Conservation (phyloP, 2,329 filamentous ascomycete genomes). For the Annulohypoxylon truncatum region DNA sequence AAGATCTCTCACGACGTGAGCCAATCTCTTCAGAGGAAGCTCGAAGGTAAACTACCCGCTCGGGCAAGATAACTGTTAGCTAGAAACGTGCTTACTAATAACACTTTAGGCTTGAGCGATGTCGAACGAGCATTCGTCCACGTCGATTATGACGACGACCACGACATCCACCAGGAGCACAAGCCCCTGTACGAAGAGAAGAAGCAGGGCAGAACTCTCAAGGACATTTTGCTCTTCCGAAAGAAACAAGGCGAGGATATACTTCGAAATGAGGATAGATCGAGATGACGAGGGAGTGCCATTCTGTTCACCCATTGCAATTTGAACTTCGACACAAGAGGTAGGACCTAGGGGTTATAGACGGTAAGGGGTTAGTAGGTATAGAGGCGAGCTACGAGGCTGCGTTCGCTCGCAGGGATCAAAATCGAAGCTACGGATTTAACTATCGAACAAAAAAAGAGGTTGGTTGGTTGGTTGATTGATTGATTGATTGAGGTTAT, state of each 20-base stretch:
- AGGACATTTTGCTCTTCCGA: slow-evolving; percentile 51
- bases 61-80: not conserved
- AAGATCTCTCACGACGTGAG: slow-evolving; percentile 70
- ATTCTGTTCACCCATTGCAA: not conserved
- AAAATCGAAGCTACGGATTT: slow-evolving; percentile 2
- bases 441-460: slow-evolving; percentile 13
- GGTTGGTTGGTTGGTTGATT: not conserved
- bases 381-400: not conserved
- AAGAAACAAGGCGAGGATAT: slow-evolving; percentile 42
- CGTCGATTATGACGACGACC: slow-evolving; percentile 58
- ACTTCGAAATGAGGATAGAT: slow-evolving; percentile 14
- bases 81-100: slow-evolving; percentile 20
- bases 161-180: slow-evolving; percentile 56
- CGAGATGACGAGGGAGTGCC: slow-evolving; percentile 16
- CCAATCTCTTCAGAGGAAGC: slow-evolving; percentile 69
- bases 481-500: slow-evolving; percentile 8
- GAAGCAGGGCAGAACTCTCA: slow-evolving; percentile 49
- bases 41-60: slow-evolving; percentile 59
- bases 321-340: not conserved
- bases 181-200: slow-evolving; percentile 56
- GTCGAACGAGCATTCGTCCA: slow-evolving; percentile 61
- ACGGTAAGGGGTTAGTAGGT: not conserved
- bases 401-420: not conserved
- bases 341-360: not conserved
- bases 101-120: slow-evolving; percentile 40